Conservation (phyloP, 495 filamentous ascomycete genomes). For the Clavariopsis aquatica region DNA sequence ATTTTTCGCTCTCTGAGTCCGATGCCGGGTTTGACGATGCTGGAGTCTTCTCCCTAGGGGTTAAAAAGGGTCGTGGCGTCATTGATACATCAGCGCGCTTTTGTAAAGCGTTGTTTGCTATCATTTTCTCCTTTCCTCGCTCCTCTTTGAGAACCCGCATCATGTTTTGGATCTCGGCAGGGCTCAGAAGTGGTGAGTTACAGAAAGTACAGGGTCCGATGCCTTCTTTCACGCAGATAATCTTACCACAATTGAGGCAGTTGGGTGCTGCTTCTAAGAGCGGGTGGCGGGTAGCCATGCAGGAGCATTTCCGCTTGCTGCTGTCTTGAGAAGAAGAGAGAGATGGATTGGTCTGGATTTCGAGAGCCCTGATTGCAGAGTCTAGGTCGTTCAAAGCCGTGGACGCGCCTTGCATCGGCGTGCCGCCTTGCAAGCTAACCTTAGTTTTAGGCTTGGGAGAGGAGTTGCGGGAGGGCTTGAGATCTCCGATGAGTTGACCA, state of each 20-base stretch:
- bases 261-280: conserved; percentile 86
- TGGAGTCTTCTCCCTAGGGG: conserved; percentile 30
- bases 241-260: conserved; percentile 89
- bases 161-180: conserved; percentile 76
- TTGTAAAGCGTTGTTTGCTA: conserved; percentile 68
- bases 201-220: conserved; percentile 96
- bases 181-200: conserved; percentile 66
- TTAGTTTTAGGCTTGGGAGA: conserved; percentile 57
- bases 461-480: conserved; percentile 56
- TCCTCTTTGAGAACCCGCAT: conserved; percentile 84
- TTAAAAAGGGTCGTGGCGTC: conserved; percentile 48
- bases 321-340: conserved; percentile 52
- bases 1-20: conserved; percentile 48
- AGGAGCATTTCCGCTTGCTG: conserved; percentile 68
- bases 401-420: conserved; percentile 73
- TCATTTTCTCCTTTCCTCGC: conserved; percentile 80
- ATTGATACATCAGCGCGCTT: conserved; percentile 62
- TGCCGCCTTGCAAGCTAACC: conserved; percentile 68
- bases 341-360: conserved; percentile 83
- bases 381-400: conserved; percentile 81
- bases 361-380: conserved; percentile 84
- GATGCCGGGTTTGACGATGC: conserved; percentile 51
- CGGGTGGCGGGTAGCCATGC: conserved; percentile 81
- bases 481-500: conserved; percentile 77
- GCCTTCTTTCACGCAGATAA: conserved; percentile 94